phyloP scores from a whole-genome alignment of 2,329 filamentous ascomycete genomes.

The Cordyceps cicadae region DNA sequence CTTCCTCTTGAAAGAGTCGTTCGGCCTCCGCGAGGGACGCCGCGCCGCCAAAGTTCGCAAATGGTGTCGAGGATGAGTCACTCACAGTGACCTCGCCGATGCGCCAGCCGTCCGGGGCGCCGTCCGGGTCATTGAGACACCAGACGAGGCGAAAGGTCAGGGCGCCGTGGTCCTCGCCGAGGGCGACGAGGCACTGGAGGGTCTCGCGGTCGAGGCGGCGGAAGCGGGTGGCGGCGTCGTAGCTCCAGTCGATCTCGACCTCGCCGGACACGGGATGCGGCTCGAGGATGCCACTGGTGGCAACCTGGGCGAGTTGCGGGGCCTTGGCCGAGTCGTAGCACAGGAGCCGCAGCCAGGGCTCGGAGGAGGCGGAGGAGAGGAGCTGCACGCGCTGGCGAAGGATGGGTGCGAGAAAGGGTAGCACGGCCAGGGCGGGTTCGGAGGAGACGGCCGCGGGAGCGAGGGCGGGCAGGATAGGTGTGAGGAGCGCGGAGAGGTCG shows the following conservation, averaged over 20 bases:
- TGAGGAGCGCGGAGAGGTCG: constrained; percentile 40
- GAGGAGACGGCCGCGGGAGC: constrained; percentile 51
- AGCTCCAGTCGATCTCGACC: constrained; percentile 64
- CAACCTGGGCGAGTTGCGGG: constrained; percentile 49
- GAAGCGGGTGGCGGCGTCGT: constrained; percentile 55
- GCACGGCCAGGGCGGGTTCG: constrained; percentile 45
- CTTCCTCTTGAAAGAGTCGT: constrained; percentile 32
- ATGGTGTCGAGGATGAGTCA: constrained; percentile 42
- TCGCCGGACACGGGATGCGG: constrained; percentile 77
- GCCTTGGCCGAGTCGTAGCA: constrained; percentile 56
- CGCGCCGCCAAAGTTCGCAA: constrained; percentile 43
- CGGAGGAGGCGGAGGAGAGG: constrained; percentile 49
- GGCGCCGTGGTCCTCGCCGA: constrained; percentile 45
- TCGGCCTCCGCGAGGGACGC: constrained; percentile 53
- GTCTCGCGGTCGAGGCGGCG: constrained; percentile 68
- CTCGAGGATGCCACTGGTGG: constrained; percentile 51
- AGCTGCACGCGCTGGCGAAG: constrained; percentile 58
- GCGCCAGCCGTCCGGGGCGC: constrained; percentile 58
- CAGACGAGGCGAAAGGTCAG: constrained; percentile 61
- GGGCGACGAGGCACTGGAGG: constrained; percentile 55
- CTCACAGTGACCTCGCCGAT: constrained; percentile 59
- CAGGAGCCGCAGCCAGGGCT: constrained; percentile 66
- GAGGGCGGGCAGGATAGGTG: constrained; percentile 51
- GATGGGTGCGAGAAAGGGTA: constrained; percentile 57
- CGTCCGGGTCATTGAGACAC: constrained; percentile 57